These are phyloP conservation scores for Helichrysum umbraculigerum DNA, from an alignment of 129 eudicot genomes.

Conservation along the genomic window DNA sequence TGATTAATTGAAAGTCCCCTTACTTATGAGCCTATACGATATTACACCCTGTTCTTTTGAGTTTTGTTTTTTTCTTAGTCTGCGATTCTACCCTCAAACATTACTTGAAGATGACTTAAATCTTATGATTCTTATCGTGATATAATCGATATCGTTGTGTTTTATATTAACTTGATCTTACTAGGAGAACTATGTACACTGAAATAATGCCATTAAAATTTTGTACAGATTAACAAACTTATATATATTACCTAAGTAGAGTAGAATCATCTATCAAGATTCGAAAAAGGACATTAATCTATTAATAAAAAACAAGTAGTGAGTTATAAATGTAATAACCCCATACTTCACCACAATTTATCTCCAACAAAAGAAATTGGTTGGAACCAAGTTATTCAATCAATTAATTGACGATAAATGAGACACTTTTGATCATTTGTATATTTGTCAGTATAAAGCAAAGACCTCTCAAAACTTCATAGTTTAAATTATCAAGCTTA, in stretches of 20 bases:
- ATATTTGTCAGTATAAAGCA: constrained; percentile 2
- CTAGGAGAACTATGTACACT: not conserved
- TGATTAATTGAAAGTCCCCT: not conserved
- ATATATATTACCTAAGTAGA: not conserved
- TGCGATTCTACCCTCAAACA: no score
- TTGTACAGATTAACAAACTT: not conserved
- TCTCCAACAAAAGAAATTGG: not conserved
- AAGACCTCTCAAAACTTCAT: not conserved
- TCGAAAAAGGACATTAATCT: not conserved
- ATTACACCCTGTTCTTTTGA: not conserved
- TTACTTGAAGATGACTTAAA: not conserved
- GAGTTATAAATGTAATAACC: no score
- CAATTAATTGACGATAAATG: not conserved
- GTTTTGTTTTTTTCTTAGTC: no score
- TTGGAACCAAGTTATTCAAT: not conserved
- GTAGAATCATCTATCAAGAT: not conserved
- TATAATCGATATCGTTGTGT: not conserved
- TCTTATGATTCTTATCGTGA: no score
- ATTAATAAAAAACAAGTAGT: no score
- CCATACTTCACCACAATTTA: no score
- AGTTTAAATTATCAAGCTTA: not conserved
- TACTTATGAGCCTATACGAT: not conserved
- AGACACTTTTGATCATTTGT: not conserved
- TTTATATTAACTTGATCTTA: not conserved
- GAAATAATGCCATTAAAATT: not conserved